Base-by-base conservation (phyloP, 345 rosid species). In the Syzygium oleosum region DNA sequence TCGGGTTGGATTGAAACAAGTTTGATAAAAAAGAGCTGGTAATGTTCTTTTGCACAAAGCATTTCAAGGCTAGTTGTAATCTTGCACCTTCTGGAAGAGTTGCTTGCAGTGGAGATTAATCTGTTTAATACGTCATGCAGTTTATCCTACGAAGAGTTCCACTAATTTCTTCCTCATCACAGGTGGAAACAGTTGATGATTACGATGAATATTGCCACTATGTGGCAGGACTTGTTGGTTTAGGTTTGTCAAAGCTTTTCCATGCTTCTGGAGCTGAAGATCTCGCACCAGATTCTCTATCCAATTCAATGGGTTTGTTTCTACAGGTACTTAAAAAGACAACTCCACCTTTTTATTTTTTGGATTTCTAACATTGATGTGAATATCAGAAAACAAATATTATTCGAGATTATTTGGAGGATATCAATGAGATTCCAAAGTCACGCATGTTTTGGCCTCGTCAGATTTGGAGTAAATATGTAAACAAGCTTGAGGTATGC, bases 361-460 rank as follows among this genome's bases (percentile, higher is more conserved):
- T 87, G 65, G 84, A 25, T 84, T 86, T 87, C 83, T 61, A 84
- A n/a, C 68, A 84, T 16, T 85, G 51, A 49, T 85, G 41, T 61
- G 43, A 86, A 88, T 84, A 56, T 52, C 92, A 98, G 99, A 98
- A 97, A 98, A 94, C 96, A 90, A 96, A 98, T 91, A 98, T 98
- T 89, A 97, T 98, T 91, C 94, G 98, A 88, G 99, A 97, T 91
- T 98, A 96, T 91, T 91, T 97, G 83, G 99, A 98, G 93, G 99
- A 98, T 89, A 96, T 98, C 51, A 98, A 97, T 88, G 99, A 98
- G 94, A 94, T 96, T 90, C 99, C 99, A 46, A 95, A 95, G 93
- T 93, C 96, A 12, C 98, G 99, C 91, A 97, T 96, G 99, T 98
- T 98, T 90, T 98, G 99, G 99, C 99, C 99, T 91, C 96, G 93